Evolutionary conservation across 106 monocot genomes (phyloP).

Genomic region (Xerophyta viscosa): DNA sequence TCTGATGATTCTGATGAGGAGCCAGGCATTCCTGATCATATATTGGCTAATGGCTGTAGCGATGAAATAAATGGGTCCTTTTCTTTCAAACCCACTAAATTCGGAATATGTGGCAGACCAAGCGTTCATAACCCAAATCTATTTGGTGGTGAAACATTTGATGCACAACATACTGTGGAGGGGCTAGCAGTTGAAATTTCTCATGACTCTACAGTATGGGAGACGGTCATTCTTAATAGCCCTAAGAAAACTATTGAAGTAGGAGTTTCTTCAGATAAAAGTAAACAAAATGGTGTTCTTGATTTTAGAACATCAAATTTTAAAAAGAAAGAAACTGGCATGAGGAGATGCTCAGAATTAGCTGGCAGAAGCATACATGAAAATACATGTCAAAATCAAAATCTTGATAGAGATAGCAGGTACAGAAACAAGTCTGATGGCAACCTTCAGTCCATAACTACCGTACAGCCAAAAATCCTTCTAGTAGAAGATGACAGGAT

Average conservation of each 20-base stretch:
- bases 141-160: not conserved
- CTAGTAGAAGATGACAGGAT: slow-evolving; percentile 78
- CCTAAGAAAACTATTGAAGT: not conserved
- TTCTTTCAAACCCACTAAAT: slow-evolving; percentile 34
- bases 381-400: too few relatives aligned
- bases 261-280: not conserved
- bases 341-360: too few relatives aligned
- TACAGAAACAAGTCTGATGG: too few relatives aligned
- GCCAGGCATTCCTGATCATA: slow-evolving; percentile 11
- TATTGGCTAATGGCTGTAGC: not conserved
- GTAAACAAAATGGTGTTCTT: too few relatives aligned
- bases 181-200: slow-evolving; percentile 17
- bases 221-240: too few relatives aligned
- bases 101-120: slow-evolving; percentile 14
- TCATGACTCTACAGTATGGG: slow-evolving; percentile 2
- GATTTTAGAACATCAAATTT: too few relatives aligned
- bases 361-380: too few relatives aligned
- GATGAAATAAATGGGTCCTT: slow-evolving; percentile 39
- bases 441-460: not conserved
- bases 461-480: slow-evolving; percentile 33
- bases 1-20: slow-evolving; percentile 46
- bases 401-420: slow-evolving; percentile 7
- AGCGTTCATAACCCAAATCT: slow-evolving; percentile 11
- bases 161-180: slow-evolving; percentile 5
- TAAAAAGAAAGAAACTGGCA: too few relatives aligned